Conservation (phyloP, 768 basidiomycete genomes). For the Pleurotus citrinopileatus region DNA sequence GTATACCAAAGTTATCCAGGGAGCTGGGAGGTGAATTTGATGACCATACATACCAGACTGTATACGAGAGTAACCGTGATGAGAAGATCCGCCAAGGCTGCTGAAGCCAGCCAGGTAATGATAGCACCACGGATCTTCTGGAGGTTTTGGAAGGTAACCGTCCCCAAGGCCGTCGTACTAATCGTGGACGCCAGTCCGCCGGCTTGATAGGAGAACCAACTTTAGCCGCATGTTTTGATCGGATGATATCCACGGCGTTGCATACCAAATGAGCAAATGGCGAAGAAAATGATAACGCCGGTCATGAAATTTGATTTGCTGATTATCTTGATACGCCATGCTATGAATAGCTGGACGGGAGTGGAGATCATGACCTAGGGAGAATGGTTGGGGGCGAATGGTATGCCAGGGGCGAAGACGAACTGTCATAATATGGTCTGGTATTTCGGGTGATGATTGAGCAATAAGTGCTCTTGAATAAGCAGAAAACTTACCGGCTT, state of each 20-base stretch:
- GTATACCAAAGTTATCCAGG: background rate
- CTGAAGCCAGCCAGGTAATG: conserved; percentile 2
- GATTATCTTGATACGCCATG: conserved; percentile 10
- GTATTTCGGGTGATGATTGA: too few species aligned
- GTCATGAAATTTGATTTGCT: background rate
- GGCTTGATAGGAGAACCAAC: too few species aligned
- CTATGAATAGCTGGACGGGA: too few species aligned
- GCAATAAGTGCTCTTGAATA: too few species aligned
- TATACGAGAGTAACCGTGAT: background rate
- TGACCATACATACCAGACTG: background rate
- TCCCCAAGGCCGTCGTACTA: background rate
- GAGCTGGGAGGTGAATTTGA: background rate
- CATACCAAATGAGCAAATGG: conserved; percentile 5
- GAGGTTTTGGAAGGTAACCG: background rate
- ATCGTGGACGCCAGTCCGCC: conserved; percentile 1
- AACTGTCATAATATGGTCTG: too few species aligned
- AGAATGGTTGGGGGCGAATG: conserved; percentile 3
- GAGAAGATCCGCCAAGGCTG: background rate
- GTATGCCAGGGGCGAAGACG: background rate
- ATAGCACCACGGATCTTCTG: background rate
- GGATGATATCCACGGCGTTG: background rate
- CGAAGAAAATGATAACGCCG: background rate
- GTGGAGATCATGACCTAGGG: conserved; percentile 12
- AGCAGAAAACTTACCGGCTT: conserved; percentile 3
- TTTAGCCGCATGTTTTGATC: background rate